phyloP scores from a whole-genome alignment of 352 stramenopile species.

The Thraustochytrium striatum region DNA sequence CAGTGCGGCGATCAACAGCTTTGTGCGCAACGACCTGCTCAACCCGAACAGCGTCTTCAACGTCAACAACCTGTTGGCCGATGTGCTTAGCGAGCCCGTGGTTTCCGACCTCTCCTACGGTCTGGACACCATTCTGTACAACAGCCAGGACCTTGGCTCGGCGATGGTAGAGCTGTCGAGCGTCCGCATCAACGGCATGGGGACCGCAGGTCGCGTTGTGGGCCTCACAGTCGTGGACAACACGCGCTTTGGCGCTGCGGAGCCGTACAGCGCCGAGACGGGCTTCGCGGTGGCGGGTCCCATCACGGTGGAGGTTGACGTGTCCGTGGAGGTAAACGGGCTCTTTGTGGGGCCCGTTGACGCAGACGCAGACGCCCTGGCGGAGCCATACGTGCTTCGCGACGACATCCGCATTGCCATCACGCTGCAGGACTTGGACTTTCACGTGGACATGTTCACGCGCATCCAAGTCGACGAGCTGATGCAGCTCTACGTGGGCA shows the following conservation, averaged over 20 bases:
- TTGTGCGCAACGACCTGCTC: not conserved
- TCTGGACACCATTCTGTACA: too few species aligned
- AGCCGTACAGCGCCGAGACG: not conserved
- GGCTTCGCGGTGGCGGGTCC: not conserved
- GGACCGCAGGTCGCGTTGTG: not conserved
- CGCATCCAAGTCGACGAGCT: not conserved
- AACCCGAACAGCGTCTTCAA: not conserved
- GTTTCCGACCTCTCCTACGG: too few species aligned
- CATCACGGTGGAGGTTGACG: not conserved
- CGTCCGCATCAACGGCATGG: not conserved
- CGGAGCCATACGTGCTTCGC: not conserved
- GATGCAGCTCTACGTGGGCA: not conserved
- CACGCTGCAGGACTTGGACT: not conserved
- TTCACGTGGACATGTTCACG: not conserved
- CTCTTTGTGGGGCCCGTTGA: not conserved
- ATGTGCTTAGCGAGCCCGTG: too few species aligned
- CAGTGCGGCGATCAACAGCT: not conserved
- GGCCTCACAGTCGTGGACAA: too few species aligned
- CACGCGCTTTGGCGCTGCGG: not conserved
- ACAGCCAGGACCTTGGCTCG: not conserved
- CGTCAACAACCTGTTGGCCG: not conserved
- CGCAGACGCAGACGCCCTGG: not conserved
- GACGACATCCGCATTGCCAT: slow-evolving; percentile 11
- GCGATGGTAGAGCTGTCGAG: not conserved
- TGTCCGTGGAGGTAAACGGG: not conserved